phyloP scores from a whole-genome alignment of 2,329 filamentous ascomycete species.

The Calonectria leucothoes region DNA sequence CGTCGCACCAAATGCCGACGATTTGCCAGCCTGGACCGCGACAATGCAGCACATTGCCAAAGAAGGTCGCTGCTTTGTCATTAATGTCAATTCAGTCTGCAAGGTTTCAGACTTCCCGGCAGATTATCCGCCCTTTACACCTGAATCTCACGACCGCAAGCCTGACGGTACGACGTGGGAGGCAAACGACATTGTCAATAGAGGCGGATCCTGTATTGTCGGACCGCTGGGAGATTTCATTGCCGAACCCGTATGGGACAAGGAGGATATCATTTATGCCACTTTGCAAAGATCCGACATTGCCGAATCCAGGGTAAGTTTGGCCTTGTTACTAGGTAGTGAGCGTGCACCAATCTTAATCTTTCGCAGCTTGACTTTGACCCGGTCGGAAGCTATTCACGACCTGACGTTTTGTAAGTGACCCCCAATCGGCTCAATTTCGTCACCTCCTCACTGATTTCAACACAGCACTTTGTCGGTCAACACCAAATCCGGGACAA shows the following conservation, averaged over 20 bases:
- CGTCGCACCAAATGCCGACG: not conserved
- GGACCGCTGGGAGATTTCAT: not conserved
- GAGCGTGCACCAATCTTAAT: not conserved
- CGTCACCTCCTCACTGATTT: not conserved
- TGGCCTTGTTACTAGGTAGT: not conserved
- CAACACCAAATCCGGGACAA: not conserved
- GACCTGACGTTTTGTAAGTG: not conserved
- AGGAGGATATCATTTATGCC: slow-evolving; percentile 1
- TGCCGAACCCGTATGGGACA: slow-evolving; percentile 1
- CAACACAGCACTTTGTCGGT: not conserved
- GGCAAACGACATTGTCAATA: not conserved
- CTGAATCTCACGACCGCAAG: not conserved
- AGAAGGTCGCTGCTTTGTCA: not conserved
- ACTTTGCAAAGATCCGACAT: not conserved
- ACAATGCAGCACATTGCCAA: slow-evolving; percentile 7
- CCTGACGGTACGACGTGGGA: not conserved
- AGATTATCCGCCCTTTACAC: not conserved
- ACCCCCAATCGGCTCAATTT: not conserved
- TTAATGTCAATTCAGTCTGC: not conserved
- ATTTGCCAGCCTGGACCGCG: not conserved
- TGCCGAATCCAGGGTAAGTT: not conserved
- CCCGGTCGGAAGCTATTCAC: not conserved
- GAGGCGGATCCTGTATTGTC: not conserved
- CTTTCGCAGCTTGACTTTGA: not conserved
- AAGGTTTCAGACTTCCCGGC: not conserved